Conservation (phyloP, 139 green algal genomes). For the Asterochloris sp. region DNA sequence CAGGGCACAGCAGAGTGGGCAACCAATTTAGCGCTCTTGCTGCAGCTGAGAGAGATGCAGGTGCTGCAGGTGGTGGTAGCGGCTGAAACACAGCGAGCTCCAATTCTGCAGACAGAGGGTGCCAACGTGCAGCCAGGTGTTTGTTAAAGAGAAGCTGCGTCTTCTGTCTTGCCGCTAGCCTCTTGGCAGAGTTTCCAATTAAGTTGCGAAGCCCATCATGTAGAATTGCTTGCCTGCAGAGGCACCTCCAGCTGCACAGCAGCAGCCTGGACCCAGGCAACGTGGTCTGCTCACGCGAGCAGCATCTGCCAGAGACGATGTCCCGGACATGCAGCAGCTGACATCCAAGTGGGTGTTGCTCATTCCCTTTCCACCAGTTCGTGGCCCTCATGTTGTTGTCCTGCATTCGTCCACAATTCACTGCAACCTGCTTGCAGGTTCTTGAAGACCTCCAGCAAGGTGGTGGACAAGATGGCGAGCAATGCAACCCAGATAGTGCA, state of each 20-base stretch:
- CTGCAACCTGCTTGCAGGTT: neutral
- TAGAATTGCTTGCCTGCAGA: neutral
- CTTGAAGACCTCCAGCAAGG: slow-evolving; percentile 12
- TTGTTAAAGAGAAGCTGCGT: neutral
- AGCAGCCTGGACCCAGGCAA: neutral
- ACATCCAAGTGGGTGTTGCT: neutral
- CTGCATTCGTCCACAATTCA: neutral
- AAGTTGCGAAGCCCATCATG: neutral
- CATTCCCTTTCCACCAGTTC: neutral
- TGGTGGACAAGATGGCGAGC: slow-evolving; percentile 13
- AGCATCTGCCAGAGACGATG: neutral
- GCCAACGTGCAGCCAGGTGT: neutral
- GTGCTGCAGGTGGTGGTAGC: slow-evolving; percentile 1
- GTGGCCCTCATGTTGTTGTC: neutral
- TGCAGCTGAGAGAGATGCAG: neutral
- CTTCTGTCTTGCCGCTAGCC: neutral
- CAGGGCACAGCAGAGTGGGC: neutral
- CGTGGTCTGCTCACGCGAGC: neutral
- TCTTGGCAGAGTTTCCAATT: neutral
- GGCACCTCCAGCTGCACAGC: neutral
- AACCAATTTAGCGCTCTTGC: too few relatives aligned
- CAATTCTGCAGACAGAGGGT: slow-evolving; percentile 7
- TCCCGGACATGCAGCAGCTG: neutral
- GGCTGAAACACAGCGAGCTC: slow-evolving; percentile 3
- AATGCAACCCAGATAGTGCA: neutral